Percentiles rank a stretch among this genome's conserved stretches.
phyloP scores from a whole-genome alignment of 2,329 filamentous ascomycete species.

The Blumeria hordei region DNA sequence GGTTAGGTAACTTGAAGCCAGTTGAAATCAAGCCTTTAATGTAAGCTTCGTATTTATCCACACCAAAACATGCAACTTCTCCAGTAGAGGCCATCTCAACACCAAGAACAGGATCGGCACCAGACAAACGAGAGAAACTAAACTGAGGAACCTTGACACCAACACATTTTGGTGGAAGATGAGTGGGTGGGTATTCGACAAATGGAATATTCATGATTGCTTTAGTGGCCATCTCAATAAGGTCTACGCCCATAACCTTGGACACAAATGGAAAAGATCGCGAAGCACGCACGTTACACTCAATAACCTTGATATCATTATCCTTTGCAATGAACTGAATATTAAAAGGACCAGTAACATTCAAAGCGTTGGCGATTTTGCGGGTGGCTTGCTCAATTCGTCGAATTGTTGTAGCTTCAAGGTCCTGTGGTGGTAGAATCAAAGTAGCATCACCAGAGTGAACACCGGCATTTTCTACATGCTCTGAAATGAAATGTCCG shows the following conservation, averaged over 20 bases:
- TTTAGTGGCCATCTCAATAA: constrained; percentile 97
- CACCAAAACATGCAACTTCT: constrained; percentile 89
- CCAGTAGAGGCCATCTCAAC: constrained; percentile 99
- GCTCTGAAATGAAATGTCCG: constrained; percentile 93
- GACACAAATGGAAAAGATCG: constrained; percentile 95
- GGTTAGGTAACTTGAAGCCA: constrained; percentile 86
- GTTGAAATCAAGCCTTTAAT: constrained; percentile 89
- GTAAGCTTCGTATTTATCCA: constrained; percentile 93
- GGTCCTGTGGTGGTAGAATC: constrained; percentile 81
- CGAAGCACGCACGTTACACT: constrained; percentile 92
- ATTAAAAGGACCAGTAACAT: constrained; percentile 92
- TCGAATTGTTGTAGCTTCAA: constrained; percentile 67
- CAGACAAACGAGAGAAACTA: constrained; percentile 90
- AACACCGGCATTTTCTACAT: constrained; percentile 95
- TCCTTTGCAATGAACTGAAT: constrained; percentile 99
- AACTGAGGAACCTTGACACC: constrained; percentile 98
- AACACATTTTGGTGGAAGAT: constrained; percentile 58
- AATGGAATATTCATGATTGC: constrained; percentile 77
- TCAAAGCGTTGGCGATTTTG: constrained; percentile 84
- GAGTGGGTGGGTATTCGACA: constrained; percentile 54
- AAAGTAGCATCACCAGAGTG: constrained; percentile 95
- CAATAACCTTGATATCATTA: constrained; percentile 98
- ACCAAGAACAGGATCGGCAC: constrained; percentile 84
- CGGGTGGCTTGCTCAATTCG: constrained; percentile 85
- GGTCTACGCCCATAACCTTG: constrained; percentile 92